Conservation (phyloP, 768 basidiomycete genomes). For the Agrocybe praecox region DNA sequence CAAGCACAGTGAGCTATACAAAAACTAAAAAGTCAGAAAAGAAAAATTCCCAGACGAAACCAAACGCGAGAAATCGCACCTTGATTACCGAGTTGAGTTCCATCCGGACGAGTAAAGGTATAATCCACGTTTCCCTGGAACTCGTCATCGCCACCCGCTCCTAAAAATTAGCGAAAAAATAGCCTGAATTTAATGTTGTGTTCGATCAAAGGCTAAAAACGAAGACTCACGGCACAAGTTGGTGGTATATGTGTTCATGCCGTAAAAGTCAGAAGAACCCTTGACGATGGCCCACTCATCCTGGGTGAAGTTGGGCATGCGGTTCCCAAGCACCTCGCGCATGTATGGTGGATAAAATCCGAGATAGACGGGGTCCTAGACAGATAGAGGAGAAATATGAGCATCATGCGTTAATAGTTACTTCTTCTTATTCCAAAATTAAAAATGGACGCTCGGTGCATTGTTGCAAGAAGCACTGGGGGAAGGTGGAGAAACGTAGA, state of each 20-base stretch:
- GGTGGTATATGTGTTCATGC: conserved; percentile 74
- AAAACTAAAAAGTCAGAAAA: conserved; percentile 2
- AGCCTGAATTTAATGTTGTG: not conserved
- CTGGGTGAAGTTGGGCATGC: conserved; percentile 58
- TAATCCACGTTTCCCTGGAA: conserved; percentile 64
- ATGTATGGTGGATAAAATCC: conserved; percentile 68
- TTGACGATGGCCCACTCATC: conserved; percentile 61
- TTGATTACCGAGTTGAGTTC: conserved; percentile 64
- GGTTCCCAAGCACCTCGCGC: conserved; percentile 54
- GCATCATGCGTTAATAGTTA: conserved; percentile 2
- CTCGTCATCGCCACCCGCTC: conserved; percentile 62
- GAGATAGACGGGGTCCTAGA: conserved; percentile 66
- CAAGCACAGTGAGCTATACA: conserved; percentile 60
- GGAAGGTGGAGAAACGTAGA: conserved; percentile 11
- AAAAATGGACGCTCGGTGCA: no score
- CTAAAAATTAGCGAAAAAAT: conserved; percentile 27
- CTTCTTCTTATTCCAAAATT: no score
- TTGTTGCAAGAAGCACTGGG: not conserved
- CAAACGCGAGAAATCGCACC: conserved; percentile 33
- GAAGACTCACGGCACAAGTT: conserved; percentile 54
- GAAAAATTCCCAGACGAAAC: not conserved
- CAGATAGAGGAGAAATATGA: not conserved
- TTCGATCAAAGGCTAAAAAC: not conserved
- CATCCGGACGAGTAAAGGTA: conserved; percentile 65
- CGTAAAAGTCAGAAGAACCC: conserved; percentile 72